phyloP scores from a whole-genome alignment of 768 basidiomycete genomes.

The Candolleomyces aberdarensis region DNA sequence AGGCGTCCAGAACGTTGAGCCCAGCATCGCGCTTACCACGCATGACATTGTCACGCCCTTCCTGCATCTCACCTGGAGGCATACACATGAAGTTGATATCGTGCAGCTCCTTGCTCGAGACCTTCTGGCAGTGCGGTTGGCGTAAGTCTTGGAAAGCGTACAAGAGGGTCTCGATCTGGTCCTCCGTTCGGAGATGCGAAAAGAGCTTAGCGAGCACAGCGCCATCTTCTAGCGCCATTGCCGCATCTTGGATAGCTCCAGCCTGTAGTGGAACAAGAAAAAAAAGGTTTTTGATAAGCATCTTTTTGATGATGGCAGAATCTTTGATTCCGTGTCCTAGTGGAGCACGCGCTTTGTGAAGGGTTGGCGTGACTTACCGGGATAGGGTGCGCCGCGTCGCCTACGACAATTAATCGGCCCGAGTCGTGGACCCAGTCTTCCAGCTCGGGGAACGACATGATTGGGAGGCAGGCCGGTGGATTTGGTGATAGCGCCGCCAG shows the following conservation, averaged over 20 bases:
- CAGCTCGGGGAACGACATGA: conserved; percentile 36
- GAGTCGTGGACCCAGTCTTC: conserved; percentile 50
- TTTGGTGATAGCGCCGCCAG: conserved; percentile 31
- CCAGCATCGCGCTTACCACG: conserved; percentile 27
- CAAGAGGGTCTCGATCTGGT: conserved; percentile 52
- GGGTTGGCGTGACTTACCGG: conserved; percentile 33
- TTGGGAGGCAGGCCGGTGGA: conserved; percentile 31
- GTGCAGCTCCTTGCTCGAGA: conserved; percentile 39
- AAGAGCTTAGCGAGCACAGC: conserved; percentile 60
- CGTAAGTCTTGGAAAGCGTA: conserved; percentile 56
- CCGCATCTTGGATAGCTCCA: conserved; percentile 45
- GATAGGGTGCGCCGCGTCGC: conserved; percentile 54
- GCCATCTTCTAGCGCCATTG: conserved; percentile 59
- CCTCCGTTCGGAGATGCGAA: conserved; percentile 43
- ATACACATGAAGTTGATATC: conserved; percentile 45
- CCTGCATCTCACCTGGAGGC: conserved; percentile 38
- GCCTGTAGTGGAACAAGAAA: conserved; percentile 29
- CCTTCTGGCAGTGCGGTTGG: conserved; percentile 40
- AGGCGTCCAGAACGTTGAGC: conserved; percentile 16
- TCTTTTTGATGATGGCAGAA: too few relatives aligned
- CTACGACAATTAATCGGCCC: conserved; percentile 47
- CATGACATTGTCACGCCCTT: conserved; percentile 41
- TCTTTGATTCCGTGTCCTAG: not conserved
- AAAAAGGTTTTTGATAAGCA: not conserved
- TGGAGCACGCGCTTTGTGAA: not conserved